Evolutionary conservation across 2,329 filamentous ascomycete genomes (phyloP).

Genomic region (Trichoderma gracile): DNA sequence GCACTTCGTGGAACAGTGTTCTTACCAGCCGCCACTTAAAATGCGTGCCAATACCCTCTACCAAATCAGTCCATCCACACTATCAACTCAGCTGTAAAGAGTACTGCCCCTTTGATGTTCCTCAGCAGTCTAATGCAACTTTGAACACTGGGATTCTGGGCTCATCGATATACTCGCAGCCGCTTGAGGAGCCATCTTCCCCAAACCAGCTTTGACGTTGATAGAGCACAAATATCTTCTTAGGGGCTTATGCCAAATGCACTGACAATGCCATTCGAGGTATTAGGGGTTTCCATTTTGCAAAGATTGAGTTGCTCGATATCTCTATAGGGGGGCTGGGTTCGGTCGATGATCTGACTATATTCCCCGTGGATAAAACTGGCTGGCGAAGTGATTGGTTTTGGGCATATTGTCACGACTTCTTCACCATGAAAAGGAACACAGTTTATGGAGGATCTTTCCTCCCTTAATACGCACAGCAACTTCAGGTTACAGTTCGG

Average conservation of each 20-base stretch:
- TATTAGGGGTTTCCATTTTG: not conserved
- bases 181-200: not conserved
- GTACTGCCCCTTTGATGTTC: not conserved
- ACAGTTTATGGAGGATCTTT: too few species aligned
- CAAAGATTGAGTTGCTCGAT: not conserved
- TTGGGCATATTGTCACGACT: conserved; percentile 1
- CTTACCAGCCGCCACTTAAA: too few species aligned
- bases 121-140: conserved; percentile 2
- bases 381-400: not conserved
- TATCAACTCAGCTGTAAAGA: conserved; percentile 1
- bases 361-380: too few species aligned
- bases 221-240: too few species aligned
- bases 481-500: not conserved
- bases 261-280: too few species aligned
- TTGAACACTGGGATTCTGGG: conserved; percentile 16
- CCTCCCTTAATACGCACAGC: too few species aligned
- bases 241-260: too few species aligned
- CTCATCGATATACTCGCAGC: not conserved
- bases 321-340: conserved; percentile 16
- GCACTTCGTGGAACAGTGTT: too few species aligned
- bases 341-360: too few species aligned
- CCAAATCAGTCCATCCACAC: conserved; percentile 12
- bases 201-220: not conserved
- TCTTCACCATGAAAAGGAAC: conserved; percentile 6
- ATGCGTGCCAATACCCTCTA: not conserved